Percentiles rank a stretch among this genome's conserved stretches.
Evolutionary conservation across 2,329 filamentous ascomycete species (phyloP).

Genomic region (Diaporthe sp.): DNA sequence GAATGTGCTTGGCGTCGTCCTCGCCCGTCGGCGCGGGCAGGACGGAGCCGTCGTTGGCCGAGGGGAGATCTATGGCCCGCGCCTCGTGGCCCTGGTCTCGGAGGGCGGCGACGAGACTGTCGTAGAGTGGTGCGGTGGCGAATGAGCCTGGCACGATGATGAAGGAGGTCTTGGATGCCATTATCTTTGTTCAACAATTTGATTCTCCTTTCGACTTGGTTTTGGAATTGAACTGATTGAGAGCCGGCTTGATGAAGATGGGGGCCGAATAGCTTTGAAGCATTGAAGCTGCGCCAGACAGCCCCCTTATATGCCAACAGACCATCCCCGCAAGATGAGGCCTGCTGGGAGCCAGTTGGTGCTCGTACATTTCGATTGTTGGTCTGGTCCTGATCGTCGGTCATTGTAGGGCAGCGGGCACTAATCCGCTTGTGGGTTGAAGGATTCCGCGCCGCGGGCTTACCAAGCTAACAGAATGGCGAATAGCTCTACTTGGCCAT

Average conservation of each 20-base stretch:
- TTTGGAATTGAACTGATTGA: neutral
- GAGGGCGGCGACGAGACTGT: slow-evolving; percentile 26
- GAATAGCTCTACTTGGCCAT: neutral
- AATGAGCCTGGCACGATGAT: slow-evolving; percentile 41
- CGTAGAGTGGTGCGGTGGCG: slow-evolving; percentile 22
- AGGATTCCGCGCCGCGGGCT: slow-evolving; percentile 6
- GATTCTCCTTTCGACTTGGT: neutral
- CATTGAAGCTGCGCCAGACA: too few relatives aligned
- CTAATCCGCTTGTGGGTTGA: neutral
- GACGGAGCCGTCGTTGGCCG: slow-evolving; percentile 42
- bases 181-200: neutral
- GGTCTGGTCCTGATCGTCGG: neutral
- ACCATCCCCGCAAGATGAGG: neutral
- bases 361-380: neutral
- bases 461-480: neutral
- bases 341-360: neutral
- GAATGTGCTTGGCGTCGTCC: slow-evolving; percentile 43
- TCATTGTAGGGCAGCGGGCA: neutral
- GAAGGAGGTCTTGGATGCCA: slow-evolving; percentile 18
- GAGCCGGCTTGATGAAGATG: neutral
- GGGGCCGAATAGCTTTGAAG: too few relatives aligned
- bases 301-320: neutral
- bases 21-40: slow-evolving; percentile 38
- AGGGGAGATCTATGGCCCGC: slow-evolving; percentile 34
- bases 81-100: slow-evolving; percentile 29